Evolutionary conservation across 176 grass and related monocot genomes (phyloP), one percentile per base, ranked within the genome.

Genomic region (Phoenix roebelenii): DNA sequence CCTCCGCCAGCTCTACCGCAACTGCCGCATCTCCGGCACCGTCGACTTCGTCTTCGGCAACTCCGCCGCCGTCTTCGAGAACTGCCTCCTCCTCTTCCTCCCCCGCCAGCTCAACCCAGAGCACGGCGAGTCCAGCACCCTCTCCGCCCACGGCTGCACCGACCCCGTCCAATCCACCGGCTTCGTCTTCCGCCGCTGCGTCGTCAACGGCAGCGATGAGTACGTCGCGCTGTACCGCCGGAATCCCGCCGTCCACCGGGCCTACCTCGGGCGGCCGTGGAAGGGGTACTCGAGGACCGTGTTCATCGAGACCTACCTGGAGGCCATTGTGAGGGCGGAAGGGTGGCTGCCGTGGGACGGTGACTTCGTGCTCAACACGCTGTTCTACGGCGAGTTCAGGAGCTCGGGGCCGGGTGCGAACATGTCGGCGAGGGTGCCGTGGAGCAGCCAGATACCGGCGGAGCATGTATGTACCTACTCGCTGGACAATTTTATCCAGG

Each of bases 31-130:
- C 52, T 55, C 93, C 48, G 93, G 93, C 76, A 98, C 93, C 1
- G 87, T 92, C 15, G 93, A 98, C 72, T 98, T 98, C 87, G 71
- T 98, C 63, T 98, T 98, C 71, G 93, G 93, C 77, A 92, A 92
- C 76, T 85, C 93, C 0, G 93, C 87, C 0, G 3, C 93, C 2
- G 53, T 98, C n/a, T 86, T 98, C 61, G 70, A 74, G 60, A 69
- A 71, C 78, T 83, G 62, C 39, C 12, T 29, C 7, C 54, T 98
- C 18, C 4, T 80, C 6, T 58, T 92, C 15, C 49, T 98, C 29
- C 88, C 93, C 0, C 84, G 81, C 18, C 93, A 89, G 78, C 73
- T 98, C 4, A 75, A 66, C 0, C 87, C 93, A 0, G 76, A 85
- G 25, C 75, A 80, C 25, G 93, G 93, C 24, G 87, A 98, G 81